Conservation (phyloP, 768 basidiomycete genomes). For the Pulveroboletus frians region DNA sequence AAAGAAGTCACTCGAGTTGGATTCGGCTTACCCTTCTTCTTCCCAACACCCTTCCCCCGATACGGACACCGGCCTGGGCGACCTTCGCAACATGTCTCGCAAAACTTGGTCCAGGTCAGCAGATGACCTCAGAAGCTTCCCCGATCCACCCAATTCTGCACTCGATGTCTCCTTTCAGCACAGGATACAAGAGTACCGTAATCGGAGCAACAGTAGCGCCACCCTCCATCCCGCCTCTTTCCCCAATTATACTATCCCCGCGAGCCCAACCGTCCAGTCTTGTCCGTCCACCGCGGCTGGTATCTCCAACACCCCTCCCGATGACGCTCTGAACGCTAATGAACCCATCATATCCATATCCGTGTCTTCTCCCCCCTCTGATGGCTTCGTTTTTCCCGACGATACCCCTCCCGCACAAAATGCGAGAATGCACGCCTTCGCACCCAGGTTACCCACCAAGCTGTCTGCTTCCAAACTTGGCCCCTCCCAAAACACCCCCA, state of each 20-base stretch:
- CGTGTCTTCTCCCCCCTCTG: conserved; percentile 40
- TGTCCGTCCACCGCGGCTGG: conserved; percentile 34
- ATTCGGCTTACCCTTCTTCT: conserved; percentile 29
- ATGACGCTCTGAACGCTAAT: conserved; percentile 14
- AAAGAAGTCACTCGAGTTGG: conserved; percentile 42
- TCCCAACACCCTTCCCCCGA: conserved; percentile 28
- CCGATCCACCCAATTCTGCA: conserved; percentile 31
- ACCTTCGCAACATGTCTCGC: conserved; percentile 63
- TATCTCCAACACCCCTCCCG: conserved; percentile 20
- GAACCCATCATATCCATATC: conserved; percentile 43
- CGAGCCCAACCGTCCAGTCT: conserved; percentile 36
- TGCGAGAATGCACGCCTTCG: conserved; percentile 63
- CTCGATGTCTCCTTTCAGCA: conserved; percentile 52
- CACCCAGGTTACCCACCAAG: conserved; percentile 67
- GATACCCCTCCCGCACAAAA: conserved; percentile 43
- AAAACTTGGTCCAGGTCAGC: conserved; percentile 77
- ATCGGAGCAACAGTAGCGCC: conserved; percentile 51
- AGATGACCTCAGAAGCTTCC: conserved; percentile 66
- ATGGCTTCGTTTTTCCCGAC: conserved; percentile 30
- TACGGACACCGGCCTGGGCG: conserved; percentile 44
- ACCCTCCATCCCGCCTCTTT: conserved; percentile 40
- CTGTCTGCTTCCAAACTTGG: conserved; percentile 50
- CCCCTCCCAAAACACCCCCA: conserved; percentile 46
- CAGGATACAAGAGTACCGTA: conserved; percentile 61
- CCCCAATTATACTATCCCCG: conserved; percentile 21